Base-by-base conservation (phyloP, 2,329 filamentous ascomycete species). In the Aspergillus neoniger region DNA sequence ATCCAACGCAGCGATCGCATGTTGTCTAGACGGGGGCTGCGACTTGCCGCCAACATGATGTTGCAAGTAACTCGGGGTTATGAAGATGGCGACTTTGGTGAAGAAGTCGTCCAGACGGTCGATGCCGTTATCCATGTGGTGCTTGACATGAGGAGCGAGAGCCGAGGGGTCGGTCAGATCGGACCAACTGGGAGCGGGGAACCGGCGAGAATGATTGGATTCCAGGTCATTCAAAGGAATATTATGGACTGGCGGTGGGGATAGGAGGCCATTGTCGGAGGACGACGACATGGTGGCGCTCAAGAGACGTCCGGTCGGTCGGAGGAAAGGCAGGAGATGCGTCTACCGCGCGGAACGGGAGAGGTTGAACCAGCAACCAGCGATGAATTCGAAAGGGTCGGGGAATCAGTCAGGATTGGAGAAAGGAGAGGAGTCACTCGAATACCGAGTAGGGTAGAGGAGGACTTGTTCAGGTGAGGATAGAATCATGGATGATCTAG, bases 1-100 rank as follows among this genome's bases (percentile, higher is more conserved):
- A 56, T 80, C 77, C 30, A 80, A 69, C 30, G 75, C 76, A 15
- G 75, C 76, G 57, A 78, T 77, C 14, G 71, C 72, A 65, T 78
- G 74, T 10, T 73, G 67, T 47, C 73, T 74, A 8, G 68, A 55
- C 5, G 70, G 65, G 25, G 70, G 61, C 0, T 69, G 62, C 14
- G 69, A 66, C 25, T 70, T 61, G n/a, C 68, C 73, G 12, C 72
- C 72, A 4, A 76, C 68, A 56, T 66, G 67, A 23, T 71, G 69
- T 38, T 76, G 75, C 10, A 76, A 58, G 52, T 74, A 78, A 56
- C 75, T 77, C 10, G 76, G 76, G 3, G 73, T 72, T 30, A 76
- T 65, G 7, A 67, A 69, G 23, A 77, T 64, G 15, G 65, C 65
- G 50, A 77, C 57, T 32, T 65, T 68, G 14, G 65, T 65, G 25